Evolutionary conservation across 176 grass and related monocot genomes (phyloP).

Genomic region (Elymus sibiricus): DNA sequence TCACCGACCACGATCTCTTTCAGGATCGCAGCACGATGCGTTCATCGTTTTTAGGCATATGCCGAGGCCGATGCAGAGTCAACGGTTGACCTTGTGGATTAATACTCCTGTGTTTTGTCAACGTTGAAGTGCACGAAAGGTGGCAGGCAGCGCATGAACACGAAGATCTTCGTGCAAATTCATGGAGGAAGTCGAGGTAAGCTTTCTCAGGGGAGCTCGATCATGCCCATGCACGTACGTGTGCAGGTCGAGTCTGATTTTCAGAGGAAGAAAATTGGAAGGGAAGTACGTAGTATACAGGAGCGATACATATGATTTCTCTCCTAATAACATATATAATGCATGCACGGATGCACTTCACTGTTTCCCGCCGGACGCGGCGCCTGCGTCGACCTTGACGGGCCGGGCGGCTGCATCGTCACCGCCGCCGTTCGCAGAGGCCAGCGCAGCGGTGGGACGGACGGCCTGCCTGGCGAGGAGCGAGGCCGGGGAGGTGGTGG

Average conservation of each 20-base stretch:
- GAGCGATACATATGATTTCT: background rate
- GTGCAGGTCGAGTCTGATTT: background rate
- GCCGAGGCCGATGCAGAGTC: background rate
- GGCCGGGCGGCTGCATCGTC: background rate
- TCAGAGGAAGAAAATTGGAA: background rate
- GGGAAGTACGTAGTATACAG: background rate
- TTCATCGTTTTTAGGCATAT: background rate
- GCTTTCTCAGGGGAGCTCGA: background rate
- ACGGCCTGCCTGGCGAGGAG: slow-evolving; percentile 37
- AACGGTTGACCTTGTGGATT: background rate
- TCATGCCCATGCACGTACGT: too few species aligned
- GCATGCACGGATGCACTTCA: background rate
- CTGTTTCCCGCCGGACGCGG: background rate
- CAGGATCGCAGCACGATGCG: background rate
- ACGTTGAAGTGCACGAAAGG: too few species aligned
- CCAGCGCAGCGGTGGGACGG: background rate
- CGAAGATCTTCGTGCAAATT: background rate
- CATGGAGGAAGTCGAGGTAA: background rate
- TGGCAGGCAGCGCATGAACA: background rate
- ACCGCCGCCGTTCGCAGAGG: background rate
- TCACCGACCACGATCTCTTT: background rate
- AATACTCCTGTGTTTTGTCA: too few species aligned
- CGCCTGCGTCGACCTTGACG: background rate
- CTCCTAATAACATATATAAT: background rate
- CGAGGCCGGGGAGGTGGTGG: slow-evolving; percentile 29